Base-by-base conservation (phyloP, 78 protist species). In the Guillardia theta region DNA sequence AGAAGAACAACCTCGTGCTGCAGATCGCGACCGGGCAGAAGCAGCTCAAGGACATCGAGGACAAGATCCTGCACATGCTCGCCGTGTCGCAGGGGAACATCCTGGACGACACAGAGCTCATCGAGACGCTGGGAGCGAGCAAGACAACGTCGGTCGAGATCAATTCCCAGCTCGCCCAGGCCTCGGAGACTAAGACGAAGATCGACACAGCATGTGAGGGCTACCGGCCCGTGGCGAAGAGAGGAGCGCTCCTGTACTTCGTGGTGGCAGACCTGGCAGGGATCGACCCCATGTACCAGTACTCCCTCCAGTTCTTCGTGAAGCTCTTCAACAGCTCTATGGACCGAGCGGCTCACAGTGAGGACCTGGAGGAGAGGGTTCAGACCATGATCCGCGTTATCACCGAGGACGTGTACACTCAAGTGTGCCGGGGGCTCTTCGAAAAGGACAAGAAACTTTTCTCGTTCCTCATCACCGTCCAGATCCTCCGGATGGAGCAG, bases 211-310 rank as follows among this genome's bases (percentile, higher is more conserved):
- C n/a, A 0, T 88, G 45, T 53, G 93, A 48, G 83, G 45, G 10
- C 50, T 46, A 41, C n/a, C 37, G 92, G 30, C n/a, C 62, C 4
- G 92, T 83, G 3, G 77, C 95, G 33, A 41, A 10, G 6, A 36
- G 96, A 0, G 95, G 93, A 0, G 46, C 92, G 6, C 8, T 88
- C 24, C 64, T 93, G 0, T 95, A 88, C 93, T 95, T 93, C 50
- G 87, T 62, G 10, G 62, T 93, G 0, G 94, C 95, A 22, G 50
- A 43, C 21, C 46, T 95, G 50, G 1, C 58, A 12, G 10, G 76
- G 4, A 64, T 95, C 4, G 96, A 96, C 94, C 95, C 97, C 12
- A 96, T 96, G 97, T 96, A 96, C 93, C 95, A 94, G 88, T 95
- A 88, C 93, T 94, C 95, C 5, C 93, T 96, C 27, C 92, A 92